phyloP scores from a whole-genome alignment of 148 eudicot genomes.

The Salicornia ramosissima region DNA sequence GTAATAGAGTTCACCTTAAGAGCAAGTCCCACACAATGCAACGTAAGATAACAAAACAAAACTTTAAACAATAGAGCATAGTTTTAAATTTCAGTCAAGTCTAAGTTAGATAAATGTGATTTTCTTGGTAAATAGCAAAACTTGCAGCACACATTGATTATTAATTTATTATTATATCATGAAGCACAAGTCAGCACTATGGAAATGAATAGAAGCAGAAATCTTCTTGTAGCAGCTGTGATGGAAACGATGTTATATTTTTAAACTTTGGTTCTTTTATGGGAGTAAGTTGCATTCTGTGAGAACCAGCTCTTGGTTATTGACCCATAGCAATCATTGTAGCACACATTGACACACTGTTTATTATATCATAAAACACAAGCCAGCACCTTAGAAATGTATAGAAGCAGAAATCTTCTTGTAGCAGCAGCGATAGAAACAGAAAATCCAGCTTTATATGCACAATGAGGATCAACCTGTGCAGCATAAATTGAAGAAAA shows the following conservation, averaged over 20 bases:
- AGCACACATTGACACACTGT: neutral
- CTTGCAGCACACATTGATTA: neutral
- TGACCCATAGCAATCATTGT: conserved; percentile 5
- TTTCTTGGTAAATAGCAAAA: neutral
- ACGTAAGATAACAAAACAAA: no score
- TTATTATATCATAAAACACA: neutral
- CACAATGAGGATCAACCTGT: conserved; percentile 97
- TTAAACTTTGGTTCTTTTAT: no score
- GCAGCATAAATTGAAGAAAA: conserved; percentile 7
- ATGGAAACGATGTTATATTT: no score
- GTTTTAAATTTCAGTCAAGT: neutral
- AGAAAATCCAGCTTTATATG: conserved; percentile 58
- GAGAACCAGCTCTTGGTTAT: no score
- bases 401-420: conserved; percentile 77
- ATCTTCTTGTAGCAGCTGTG: conserved; percentile 71
- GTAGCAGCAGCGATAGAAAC: conserved; percentile 65
- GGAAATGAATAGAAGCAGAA: conserved; percentile 66
- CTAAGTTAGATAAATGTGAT: neutral
- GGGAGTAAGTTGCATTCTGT: no score
- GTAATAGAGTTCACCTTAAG: neutral
- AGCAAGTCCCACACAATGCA: no score
- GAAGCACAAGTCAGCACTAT: conserved; percentile 48
- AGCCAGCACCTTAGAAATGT: conserved; percentile 62
- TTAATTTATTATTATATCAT: no score
- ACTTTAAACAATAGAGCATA: no score